Conservation (phyloP, 768 basidiomycete species). For the Strobilomyces echinocephalus region DNA sequence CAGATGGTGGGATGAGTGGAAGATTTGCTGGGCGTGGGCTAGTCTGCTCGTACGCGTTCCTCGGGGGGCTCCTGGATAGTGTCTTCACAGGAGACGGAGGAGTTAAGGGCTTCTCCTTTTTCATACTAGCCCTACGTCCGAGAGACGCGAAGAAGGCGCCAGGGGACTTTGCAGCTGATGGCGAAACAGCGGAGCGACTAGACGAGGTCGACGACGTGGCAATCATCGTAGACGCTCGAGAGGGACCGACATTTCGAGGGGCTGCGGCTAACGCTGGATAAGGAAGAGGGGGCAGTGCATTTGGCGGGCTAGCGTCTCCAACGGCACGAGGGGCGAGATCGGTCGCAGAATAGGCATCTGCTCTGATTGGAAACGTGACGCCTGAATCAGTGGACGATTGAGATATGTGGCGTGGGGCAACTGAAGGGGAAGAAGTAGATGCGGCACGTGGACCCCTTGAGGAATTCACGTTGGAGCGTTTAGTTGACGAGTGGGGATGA, state of each 20-base stretch:
- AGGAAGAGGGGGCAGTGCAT: conserved; percentile 57
- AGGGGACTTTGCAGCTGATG: conserved; percentile 38
- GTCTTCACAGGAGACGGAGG: conserved; percentile 33
- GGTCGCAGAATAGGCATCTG: conserved; percentile 75
- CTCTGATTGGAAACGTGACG: conserved; percentile 71
- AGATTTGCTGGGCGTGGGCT: conserved; percentile 31
- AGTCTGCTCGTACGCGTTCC: conserved; percentile 21
- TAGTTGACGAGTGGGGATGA: conserved; percentile 19
- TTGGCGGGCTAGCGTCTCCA: conserved; percentile 49
- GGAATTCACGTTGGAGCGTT: conserved; percentile 25
- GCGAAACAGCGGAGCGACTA: conserved; percentile 41
- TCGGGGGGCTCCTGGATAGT: conserved; percentile 36
- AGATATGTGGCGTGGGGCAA: conserved; percentile 65
- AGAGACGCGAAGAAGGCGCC: conserved; percentile 71
- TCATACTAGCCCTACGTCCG: conserved; percentile 63
- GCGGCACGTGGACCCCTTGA: conserved; percentile 27
- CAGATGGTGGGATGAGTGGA: conserved; percentile 39
- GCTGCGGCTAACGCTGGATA: conserved; percentile 63
- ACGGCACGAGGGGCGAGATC: conserved; percentile 53
- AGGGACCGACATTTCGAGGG: conserved; percentile 21
- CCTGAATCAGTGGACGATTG: conserved; percentile 70
- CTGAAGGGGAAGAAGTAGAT: conserved; percentile 40
- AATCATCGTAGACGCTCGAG: conserved; percentile 30
- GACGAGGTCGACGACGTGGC: conserved; percentile 45
- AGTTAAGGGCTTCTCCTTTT: conserved; percentile 31